Conservation (phyloP, 495 filamentous ascomycete genomes). For the Hypoxylon lienhwacheense region DNA sequence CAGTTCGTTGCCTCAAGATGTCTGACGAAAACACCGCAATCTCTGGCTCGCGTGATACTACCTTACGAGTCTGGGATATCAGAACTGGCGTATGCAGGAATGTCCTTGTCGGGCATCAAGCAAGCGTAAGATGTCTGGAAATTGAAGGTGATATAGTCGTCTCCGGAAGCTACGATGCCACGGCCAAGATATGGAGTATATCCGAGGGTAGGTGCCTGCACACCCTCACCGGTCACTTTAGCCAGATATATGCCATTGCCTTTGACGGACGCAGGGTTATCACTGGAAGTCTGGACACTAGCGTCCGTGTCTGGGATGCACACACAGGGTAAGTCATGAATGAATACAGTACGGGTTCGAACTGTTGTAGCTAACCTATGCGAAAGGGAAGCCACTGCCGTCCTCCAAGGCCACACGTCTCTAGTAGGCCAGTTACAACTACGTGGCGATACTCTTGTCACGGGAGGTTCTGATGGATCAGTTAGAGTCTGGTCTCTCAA, state of each 20-base stretch:
- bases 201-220: constrained; percentile 87
- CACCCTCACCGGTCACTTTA: constrained; percentile 93
- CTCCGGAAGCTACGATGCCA: constrained; percentile 96
- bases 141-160: constrained; percentile 95
- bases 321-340: constrained; percentile 68
- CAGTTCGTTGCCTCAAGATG: constrained; percentile 97
- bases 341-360: neutral
- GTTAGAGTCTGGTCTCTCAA: constrained; percentile 94
- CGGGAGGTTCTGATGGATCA: constrained; percentile 92
- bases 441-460: constrained; percentile 90
- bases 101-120: constrained; percentile 93
- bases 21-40: constrained; percentile 90
- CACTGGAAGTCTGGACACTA: constrained; percentile 96
- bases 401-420: constrained; percentile 95
- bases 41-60: constrained; percentile 93
- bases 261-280: constrained; percentile 92
- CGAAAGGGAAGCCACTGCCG: constrained; percentile 75
- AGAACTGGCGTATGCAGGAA: constrained; percentile 81
- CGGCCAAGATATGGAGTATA: constrained; percentile 96
- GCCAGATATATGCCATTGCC: constrained; percentile 97
- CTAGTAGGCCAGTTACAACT: constrained; percentile 97
- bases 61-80: constrained; percentile 93
- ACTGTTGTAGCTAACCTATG: constrained; percentile 27
- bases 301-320: constrained; percentile 96
- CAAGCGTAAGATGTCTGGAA: constrained; percentile 92